These are phyloP conservation scores for Chlorella sp. DNA, from an alignment of 139 green algal species.

Conservation along the genomic window DNA sequence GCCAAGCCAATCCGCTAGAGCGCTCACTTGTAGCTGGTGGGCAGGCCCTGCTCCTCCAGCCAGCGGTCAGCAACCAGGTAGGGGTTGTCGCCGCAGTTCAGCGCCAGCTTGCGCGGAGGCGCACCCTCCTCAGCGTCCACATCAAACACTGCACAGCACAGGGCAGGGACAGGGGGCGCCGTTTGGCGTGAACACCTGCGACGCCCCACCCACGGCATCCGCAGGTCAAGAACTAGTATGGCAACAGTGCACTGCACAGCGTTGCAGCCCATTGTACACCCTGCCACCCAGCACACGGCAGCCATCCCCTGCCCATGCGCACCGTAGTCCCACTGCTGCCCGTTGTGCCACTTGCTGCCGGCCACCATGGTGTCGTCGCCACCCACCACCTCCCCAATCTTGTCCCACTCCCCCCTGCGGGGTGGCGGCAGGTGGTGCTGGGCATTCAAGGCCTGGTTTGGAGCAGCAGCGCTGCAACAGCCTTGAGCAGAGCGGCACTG, in stretches of 20 bases:
- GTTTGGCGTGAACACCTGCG: too few species aligned
- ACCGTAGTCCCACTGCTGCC: slow-evolving; percentile 43
- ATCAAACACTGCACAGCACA: slow-evolving; percentile 85
- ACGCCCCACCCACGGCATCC: too few species aligned
- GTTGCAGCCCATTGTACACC: too few species aligned
- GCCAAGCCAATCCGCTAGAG: not conserved
- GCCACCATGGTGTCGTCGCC: slow-evolving; percentile 50
- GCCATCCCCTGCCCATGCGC: too few species aligned
- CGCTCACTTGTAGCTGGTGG: slow-evolving; percentile 65
- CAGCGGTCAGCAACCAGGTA: slow-evolving; percentile 94
- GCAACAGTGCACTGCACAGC: not conserved
- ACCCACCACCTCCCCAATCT: slow-evolving; percentile 88
- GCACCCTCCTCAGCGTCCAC: slow-evolving; percentile 89
- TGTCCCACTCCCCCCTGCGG: slow-evolving; percentile 81
- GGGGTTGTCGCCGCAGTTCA: slow-evolving; percentile 87
- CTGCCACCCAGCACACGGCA: not conserved
- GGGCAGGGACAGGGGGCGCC: not conserved
- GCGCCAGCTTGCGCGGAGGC: slow-evolving; percentile 75
- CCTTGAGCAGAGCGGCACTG: too few species aligned
- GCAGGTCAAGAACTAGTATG: too few species aligned
- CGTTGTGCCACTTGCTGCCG: slow-evolving; percentile 59
- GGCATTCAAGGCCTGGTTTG: too few species aligned
- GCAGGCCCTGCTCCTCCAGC: slow-evolving; percentile 83
- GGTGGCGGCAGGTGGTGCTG: not conserved
- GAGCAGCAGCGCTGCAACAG: too few species aligned